A percentile compares a stretch with the other conserved stretches of the same genome.
These are phyloP conservation scores for Babesia caballi DNA, from an alignment of 169 alveolate genomes.

Conservation along the genomic window DNA sequence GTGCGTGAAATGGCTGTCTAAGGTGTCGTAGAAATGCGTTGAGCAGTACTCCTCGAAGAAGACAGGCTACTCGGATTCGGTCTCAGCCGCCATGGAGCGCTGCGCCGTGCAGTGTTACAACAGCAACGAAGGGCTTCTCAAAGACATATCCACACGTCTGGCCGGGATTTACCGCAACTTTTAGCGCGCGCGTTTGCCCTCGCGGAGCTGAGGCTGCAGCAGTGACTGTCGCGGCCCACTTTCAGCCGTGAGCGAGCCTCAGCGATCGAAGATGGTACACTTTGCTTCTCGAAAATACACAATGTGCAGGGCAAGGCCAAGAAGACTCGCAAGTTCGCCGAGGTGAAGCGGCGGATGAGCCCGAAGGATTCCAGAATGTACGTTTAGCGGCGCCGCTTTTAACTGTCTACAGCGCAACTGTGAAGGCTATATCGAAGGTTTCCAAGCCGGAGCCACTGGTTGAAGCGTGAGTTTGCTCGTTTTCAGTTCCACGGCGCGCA, in stretches of 20 bases:
- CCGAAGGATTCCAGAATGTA: constrained; percentile 82
- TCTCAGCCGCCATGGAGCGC: constrained; percentile 69
- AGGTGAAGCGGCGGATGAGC: constrained; percentile 83
- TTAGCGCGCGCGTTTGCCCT: background rate
- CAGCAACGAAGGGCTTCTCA: constrained; percentile 63
- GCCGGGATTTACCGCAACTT: constrained; percentile 36
- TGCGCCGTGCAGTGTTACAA: constrained; percentile 76
- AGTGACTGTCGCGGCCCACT: background rate
- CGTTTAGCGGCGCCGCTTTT: background rate
- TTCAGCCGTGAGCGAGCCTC: background rate
- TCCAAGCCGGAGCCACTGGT: constrained; percentile 12
- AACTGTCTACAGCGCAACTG: constrained; percentile 5
- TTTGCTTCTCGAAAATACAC: constrained; percentile 47
- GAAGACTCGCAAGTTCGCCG: constrained; percentile 90
- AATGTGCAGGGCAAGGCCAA: constrained; percentile 69
- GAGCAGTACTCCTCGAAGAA: constrained; percentile 63
- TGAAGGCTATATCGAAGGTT: constrained; percentile 9
- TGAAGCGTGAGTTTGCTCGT: constrained; percentile 3
- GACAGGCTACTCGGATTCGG: constrained; percentile 44
- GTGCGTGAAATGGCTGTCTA: background rate
- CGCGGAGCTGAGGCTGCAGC: constrained; percentile 1
- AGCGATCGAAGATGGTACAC: background rate
- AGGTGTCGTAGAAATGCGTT: constrained; percentile 50
- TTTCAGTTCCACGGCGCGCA: background rate
- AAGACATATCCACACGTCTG: constrained; percentile 62